Evolutionary conservation across 495 filamentous ascomycete genomes (phyloP).

Genomic region (Podospora sp.): DNA sequence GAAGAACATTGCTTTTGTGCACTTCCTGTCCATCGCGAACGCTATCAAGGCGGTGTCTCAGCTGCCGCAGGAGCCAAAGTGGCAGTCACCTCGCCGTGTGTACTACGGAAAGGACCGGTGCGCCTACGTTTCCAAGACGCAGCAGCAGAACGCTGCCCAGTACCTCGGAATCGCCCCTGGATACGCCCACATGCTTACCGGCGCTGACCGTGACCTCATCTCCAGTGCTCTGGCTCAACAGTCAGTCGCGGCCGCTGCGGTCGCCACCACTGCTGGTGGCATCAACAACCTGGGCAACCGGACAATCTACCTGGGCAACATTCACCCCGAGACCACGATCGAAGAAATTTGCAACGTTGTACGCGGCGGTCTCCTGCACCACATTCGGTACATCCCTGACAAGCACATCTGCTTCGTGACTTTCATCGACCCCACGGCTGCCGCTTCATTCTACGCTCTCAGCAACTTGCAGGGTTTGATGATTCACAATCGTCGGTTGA

Average conservation of each 20-base stretch:
- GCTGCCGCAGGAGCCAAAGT: constrained; percentile 93
- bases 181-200: constrained; percentile 93
- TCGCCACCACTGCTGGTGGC: constrained; percentile 93
- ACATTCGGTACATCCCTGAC: constrained; percentile 98
- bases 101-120: constrained; percentile 99
- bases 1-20: constrained; percentile 97
- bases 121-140: constrained; percentile 98
- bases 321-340: constrained; percentile 97
- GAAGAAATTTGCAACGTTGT: constrained; percentile 99
- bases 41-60: constrained; percentile 99
- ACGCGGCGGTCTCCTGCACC: constrained; percentile 87
- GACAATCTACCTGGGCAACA: constrained; percentile 97
- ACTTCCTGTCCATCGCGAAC: constrained; percentile 96
- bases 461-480: constrained; percentile 97
- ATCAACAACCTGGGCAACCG: constrained; percentile 97
- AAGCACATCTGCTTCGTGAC: constrained; percentile 99
- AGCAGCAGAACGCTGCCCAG: constrained; percentile 98
- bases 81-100: constrained; percentile 91
- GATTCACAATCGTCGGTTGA: constrained; percentile 97
- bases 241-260: constrained; percentile 93
- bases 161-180: constrained; percentile 98
- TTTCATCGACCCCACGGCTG: constrained; percentile 97
- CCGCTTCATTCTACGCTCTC: constrained; percentile 95
- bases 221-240: constrained; percentile 95
- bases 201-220: constrained; percentile 92